These are phyloP conservation scores for Psilocybe cubensis DNA, from an alignment of 768 basidiomycete species.

Conservation along the genomic window DNA sequence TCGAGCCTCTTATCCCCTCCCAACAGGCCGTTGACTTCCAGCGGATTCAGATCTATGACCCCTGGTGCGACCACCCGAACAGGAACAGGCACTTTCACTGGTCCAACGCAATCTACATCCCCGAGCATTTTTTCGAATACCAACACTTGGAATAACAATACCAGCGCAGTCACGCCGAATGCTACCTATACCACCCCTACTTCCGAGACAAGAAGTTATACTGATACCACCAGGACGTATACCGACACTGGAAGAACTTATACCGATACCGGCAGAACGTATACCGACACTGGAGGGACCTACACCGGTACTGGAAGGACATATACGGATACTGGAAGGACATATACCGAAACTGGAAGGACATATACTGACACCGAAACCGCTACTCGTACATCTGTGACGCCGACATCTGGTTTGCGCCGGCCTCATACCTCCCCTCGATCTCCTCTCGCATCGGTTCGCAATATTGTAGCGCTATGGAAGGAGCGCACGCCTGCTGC, in stretches of 20 bases:
- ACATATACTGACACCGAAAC: conserved; percentile 31
- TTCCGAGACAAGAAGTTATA: conserved; percentile 31
- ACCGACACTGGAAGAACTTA: conserved; percentile 14
- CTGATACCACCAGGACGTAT: conserved; percentile 13
- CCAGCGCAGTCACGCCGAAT: conserved; percentile 35
- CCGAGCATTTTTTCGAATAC: conserved; percentile 48
- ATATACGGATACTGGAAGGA: conserved; percentile 15
- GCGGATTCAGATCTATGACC: conserved; percentile 33
- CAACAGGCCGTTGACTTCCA: conserved; percentile 37
- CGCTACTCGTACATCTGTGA: conserved; percentile 43
- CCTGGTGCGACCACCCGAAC: conserved; percentile 29
- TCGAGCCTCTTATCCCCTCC: conserved; percentile 51
- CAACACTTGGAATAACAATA: conserved; percentile 27
- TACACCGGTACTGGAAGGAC: conserved; percentile 16
- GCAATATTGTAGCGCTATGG: conserved; percentile 81
- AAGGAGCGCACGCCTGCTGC: conserved; percentile 72
- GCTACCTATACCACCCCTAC: conserved; percentile 34
- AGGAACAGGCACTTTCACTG: conserved; percentile 33
- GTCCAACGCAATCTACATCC: conserved; percentile 30
- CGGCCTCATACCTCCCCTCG: conserved; percentile 69
- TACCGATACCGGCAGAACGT: not conserved
- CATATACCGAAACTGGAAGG: not conserved
- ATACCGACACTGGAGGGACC: conserved; percentile 26
- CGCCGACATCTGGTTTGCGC: conserved; percentile 59
- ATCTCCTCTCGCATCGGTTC: conserved; percentile 72